Evolutionary conservation across 2,329 filamentous ascomycete species (phyloP).

Genomic region (Raffaelea ambrosiae): DNA sequence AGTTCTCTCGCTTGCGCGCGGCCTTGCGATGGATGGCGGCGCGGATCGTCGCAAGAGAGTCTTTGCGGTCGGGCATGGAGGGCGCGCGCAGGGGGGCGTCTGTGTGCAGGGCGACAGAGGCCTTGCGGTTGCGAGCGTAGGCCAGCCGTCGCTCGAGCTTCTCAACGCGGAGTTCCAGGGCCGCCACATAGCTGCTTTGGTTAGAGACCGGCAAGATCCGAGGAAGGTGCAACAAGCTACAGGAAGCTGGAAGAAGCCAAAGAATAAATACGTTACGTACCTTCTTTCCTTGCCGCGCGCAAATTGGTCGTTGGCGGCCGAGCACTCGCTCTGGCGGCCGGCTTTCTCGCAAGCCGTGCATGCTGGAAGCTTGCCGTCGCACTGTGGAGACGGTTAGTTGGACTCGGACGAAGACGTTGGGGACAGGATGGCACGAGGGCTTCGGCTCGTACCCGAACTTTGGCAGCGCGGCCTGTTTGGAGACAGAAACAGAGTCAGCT

Average conservation of each 20-base stretch:
- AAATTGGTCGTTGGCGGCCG: constrained; percentile 91
- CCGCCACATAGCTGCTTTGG: constrained; percentile 69
- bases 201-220: too few species aligned
- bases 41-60: constrained; percentile 53
- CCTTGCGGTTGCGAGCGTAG: constrained; percentile 62
- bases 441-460: constrained; percentile 61
- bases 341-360: constrained; percentile 94
- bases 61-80: constrained; percentile 44
- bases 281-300: constrained; percentile 91
- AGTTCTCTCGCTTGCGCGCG: constrained; percentile 61
- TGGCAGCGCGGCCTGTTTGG: constrained; percentile 63
- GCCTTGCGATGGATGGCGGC: constrained; percentile 58
- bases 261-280: constrained; percentile 27
- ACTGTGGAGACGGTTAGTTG: constrained; percentile 36
- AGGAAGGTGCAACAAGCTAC: neutral
- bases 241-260: neutral
- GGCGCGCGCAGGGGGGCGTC: constrained; percentile 26
- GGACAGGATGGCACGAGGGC: neutral
- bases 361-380: constrained; percentile 89
- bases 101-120: constrained; percentile 59
- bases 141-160: constrained; percentile 72
- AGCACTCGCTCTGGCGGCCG: constrained; percentile 78
- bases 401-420: neutral
- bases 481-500: neutral
- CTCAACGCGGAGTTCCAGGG: constrained; percentile 84